Conservation (phyloP, 192 early-diverging fungal species). For the Podila verticillata region DNA sequence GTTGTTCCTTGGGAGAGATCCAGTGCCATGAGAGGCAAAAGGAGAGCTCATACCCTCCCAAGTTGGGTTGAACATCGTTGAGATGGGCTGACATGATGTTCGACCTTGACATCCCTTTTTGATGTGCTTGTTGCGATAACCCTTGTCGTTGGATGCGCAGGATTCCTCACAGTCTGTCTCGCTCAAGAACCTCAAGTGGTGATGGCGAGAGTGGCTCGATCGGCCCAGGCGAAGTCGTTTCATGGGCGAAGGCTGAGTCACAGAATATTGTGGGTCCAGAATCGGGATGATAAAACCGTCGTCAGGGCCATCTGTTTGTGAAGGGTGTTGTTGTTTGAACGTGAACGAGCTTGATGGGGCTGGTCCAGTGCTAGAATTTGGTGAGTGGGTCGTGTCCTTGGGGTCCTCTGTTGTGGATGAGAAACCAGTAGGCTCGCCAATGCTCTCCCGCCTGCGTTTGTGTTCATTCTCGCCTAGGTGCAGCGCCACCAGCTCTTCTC, state of each 20-base stretch:
- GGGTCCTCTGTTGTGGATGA: not conserved
- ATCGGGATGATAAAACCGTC: not conserved
- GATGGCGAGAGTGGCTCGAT: not conserved
- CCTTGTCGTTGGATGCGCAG: not conserved
- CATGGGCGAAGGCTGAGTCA: not conserved
- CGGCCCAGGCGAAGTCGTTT: not conserved
- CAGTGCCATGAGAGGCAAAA: not conserved
- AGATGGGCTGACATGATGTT: too few relatives aligned
- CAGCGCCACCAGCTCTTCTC: constrained; percentile 26
- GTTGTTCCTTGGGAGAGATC: not conserved
- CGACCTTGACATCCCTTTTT: not conserved
- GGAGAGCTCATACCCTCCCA: too few relatives aligned
- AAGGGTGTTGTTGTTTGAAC: not conserved
- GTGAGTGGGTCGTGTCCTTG: too few relatives aligned
- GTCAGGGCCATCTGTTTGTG: not conserved
- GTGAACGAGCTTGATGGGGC: not conserved
- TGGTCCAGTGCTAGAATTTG: too few relatives aligned
- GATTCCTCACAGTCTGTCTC: not conserved
- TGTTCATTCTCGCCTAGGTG: constrained; percentile 38
- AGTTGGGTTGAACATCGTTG: too few relatives aligned
- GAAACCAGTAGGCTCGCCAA: not conserved
- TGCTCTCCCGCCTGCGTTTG: constrained; percentile 31
- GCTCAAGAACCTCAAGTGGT: not conserved
- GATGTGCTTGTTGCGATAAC: not conserved
- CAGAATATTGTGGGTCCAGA: not conserved